Percentiles rank a stretch among this genome's conserved stretches.
Evolutionary conservation across 2,329 filamentous ascomycete genomes (phyloP).

Genomic region (Diplodia intermedia): DNA sequence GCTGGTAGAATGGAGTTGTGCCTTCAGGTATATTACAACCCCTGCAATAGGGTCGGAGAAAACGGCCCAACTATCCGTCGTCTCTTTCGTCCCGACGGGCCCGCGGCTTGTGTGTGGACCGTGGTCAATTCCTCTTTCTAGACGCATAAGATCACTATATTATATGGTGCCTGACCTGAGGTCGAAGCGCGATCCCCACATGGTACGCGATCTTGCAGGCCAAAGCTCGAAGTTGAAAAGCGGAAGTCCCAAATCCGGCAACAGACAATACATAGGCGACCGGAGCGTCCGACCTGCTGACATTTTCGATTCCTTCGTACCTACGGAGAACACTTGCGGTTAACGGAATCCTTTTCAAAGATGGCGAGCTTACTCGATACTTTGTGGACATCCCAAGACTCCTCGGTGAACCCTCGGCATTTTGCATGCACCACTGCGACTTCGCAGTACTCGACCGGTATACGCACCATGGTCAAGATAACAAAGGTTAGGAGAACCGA

Average conservation of each 20-base stretch:
- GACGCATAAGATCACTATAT: conserved; percentile 1
- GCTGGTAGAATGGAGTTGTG: conserved; percentile 2
- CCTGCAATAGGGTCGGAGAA: conserved; percentile 19
- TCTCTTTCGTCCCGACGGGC: conserved; percentile 20
- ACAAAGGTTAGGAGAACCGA: background rate
- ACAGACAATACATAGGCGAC: background rate
- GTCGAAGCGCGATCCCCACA: conserved; percentile 5
- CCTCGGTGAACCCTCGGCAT: background rate
- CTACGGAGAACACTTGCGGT: background rate
- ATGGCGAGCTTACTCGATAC: too few species aligned
- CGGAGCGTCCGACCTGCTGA: background rate
- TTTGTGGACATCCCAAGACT: too few species aligned
- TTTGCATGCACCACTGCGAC: too few species aligned
- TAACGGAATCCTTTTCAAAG: too few species aligned
- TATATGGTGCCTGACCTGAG: conserved; percentile 2
- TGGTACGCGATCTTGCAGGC: background rate
- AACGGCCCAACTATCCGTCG: conserved; percentile 26
- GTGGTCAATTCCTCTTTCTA: background rate
- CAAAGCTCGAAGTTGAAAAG: background rate
- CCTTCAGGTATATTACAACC: conserved; percentile 22
- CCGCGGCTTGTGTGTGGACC: background rate
- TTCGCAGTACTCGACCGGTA: too few species aligned
- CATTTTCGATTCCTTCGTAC: background rate
- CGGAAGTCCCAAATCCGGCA: background rate
- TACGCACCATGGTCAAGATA: background rate